These are phyloP conservation scores for Agapanthus africanus DNA, from an alignment of 106 monocot species.

Conservation along the genomic window DNA sequence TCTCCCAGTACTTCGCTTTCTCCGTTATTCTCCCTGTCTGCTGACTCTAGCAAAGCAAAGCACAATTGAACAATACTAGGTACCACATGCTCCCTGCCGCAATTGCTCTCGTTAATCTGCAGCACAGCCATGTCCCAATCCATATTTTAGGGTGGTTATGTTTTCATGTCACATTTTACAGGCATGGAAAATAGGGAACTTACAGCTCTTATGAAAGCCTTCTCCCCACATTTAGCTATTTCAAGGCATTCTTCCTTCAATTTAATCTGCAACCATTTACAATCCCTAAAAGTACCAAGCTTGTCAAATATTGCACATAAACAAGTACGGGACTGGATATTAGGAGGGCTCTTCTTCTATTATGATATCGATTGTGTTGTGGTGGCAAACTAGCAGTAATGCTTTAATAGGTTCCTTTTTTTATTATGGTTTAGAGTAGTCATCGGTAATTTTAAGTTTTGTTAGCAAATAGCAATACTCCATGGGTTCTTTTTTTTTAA, in stretches of 20 bases:
- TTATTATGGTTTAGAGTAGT: too few species aligned
- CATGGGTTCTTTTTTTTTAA: too few species aligned
- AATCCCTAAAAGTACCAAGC: slow-evolving; percentile 38
- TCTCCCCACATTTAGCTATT: slow-evolving; percentile 47
- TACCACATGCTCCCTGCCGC: slow-evolving; percentile 70
- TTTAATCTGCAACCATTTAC: slow-evolving; percentile 69
- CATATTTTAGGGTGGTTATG: neutral
- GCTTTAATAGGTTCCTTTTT: too few species aligned
- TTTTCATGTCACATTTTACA: neutral
- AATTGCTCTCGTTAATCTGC: slow-evolving; percentile 65
- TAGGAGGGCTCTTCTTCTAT: neutral
- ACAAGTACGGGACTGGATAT: neutral
- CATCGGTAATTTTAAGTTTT: too few species aligned
- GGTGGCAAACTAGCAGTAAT: neutral
- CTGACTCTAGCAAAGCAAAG: slow-evolving; percentile 63
- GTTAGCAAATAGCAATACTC: too few species aligned
- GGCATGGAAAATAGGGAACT: slow-evolving; percentile 9
- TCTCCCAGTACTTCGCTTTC: slow-evolving; percentile 19
- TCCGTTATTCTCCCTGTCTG: slow-evolving; percentile 22
- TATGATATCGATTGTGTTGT: neutral
- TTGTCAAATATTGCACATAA: neutral
- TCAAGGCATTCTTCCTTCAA: slow-evolving; percentile 54
- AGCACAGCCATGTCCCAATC: neutral
- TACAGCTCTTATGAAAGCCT: slow-evolving; percentile 69
- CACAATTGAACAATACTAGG: slow-evolving; percentile 80